These are phyloP conservation scores for Acaromyces ingoldii DNA, from an alignment of 1,284 basidiomycete genomes.

Conservation along the genomic window DNA sequence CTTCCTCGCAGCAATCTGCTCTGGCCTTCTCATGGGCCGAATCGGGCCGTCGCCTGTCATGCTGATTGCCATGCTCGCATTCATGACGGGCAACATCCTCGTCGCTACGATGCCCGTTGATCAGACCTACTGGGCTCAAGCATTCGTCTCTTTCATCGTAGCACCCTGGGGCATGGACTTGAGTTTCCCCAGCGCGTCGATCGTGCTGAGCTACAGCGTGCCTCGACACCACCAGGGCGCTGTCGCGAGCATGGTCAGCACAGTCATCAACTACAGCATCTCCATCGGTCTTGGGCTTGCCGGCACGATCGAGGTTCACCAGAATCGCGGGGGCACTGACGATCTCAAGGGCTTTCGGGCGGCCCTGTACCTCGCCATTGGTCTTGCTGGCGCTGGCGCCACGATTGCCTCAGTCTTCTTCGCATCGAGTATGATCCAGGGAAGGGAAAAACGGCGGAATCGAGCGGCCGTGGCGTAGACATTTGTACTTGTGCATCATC, in stretches of 20 bases:
- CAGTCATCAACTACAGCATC: constrained; percentile 35
- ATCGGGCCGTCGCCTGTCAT: constrained; percentile 21
- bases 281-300: constrained; percentile 37
- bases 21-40: not conserved
- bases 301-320: constrained; percentile 30
- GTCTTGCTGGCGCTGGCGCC: constrained; percentile 9
- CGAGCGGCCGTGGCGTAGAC: no score
- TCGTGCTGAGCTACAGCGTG: constrained; percentile 26
- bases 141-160: constrained; percentile 17
- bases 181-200: constrained; percentile 27
- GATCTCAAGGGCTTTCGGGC: constrained; percentile 3
- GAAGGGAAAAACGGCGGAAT: no score
- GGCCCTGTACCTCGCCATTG: constrained; percentile 11
- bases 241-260: constrained; percentile 36
- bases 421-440: no score
- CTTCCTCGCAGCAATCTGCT: not conserved
- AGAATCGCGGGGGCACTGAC: constrained; percentile 1
- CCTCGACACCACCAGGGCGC: constrained; percentile 28
- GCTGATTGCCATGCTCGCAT: constrained; percentile 25
- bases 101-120: constrained; percentile 18
- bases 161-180: constrained; percentile 38
- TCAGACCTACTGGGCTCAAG: constrained; percentile 18
- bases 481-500: no score
- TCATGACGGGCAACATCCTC: constrained; percentile 26
- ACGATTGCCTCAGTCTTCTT: not conserved